A percentile compares a stretch with the other conserved stretches of the same genome.
phyloP scores from a whole-genome alignment of 306 rosid species.

The Malus domestica region DNA sequence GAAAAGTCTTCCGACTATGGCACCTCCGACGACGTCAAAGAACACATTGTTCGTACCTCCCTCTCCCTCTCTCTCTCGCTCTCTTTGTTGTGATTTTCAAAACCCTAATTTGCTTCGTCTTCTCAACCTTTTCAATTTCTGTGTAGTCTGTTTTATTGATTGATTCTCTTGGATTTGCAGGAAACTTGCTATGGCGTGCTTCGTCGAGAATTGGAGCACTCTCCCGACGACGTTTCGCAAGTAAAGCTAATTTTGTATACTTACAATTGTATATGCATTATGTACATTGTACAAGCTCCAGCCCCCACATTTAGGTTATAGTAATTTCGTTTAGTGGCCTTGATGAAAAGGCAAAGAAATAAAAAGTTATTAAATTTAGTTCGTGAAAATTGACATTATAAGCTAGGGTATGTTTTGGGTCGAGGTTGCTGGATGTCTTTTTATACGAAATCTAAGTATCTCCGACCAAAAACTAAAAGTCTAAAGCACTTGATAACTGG shows the following conservation, averaged over 20 bases:
- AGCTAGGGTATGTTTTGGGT: not conserved
- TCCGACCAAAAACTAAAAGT: not conserved
- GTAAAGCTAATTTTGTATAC: constrained; percentile 20
- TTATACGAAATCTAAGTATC: not conserved
- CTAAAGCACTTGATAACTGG: not conserved
- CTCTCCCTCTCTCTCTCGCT: not conserved
- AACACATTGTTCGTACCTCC: constrained; percentile 63
- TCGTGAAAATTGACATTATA: not conserved
- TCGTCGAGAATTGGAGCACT: constrained; percentile 83
- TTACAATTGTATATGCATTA: not conserved
- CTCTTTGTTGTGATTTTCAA: not conserved
- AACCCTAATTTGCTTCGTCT: not conserved
- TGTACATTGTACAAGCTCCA: not conserved
- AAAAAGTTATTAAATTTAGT: not conserved
- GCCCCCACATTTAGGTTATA: not conserved
- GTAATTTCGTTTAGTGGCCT: not conserved
- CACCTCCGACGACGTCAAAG: constrained; percentile 72
- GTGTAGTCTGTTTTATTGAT: not conserved
- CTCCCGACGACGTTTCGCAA: constrained; percentile 46
- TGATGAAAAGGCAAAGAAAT: not conserved
- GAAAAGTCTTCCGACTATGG: constrained; percentile 81
- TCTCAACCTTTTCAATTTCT: not conserved
- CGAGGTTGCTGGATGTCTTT: not conserved
- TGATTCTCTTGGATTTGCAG: constrained; percentile 32
- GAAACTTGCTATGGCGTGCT: constrained; percentile 74